Base-by-base conservation (phyloP, 2,329 filamentous ascomycete genomes). In the Cordyceps fumosorosea region DNA sequence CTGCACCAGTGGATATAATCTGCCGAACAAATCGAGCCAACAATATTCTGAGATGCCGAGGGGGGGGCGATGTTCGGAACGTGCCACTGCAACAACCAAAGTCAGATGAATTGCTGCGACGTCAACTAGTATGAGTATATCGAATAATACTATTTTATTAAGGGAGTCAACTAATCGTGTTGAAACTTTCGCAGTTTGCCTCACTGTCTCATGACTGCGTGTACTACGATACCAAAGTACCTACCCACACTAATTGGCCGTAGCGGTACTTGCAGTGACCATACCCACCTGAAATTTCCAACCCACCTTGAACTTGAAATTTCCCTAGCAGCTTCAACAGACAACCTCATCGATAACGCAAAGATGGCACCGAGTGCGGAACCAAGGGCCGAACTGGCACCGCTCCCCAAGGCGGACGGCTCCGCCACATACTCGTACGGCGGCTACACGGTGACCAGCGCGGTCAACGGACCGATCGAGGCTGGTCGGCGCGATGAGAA, bases 401-500 rank as follows among this genome's bases (percentile, higher is more conserved):
- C 81, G 66, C 81, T 96, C 3, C 81, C 85, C 64, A 88, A 87
- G 65, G 84, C 90, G 29, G 90, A 96, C 72, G 91, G 91, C 65
- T 96, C 91, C 54, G 89, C 89, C 12, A 88, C 85, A 11, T 92
- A 91, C 73, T 85, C 89, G 2, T 82, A 87, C 68, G 81, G 85
- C 62, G 90, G 91, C 55, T 96, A 92, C 75, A 88, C 87, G 51
- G 84, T 98, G 66, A 84, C 96, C 60, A 90, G 89, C 62, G 88
- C 91, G 16, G 91, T 96, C 67, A 98, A 96, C 75, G 95, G 93
- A 0, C 95, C 95, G 18, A 85, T 98, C 67, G 95, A 99, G 78
- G 91, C 93, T 18, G 86, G 87, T 68, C 85, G 93, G 69, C 86
- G 91, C 69, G 93, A 99, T 72, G 91, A 98, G 74, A 85, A 95